A percentile compares a stretch with the other conserved stretches of the same genome.
These are phyloP conservation scores for Platanthera guangdongensis DNA, from an alignment of 106 monocot species.

Conservation along the genomic window DNA sequence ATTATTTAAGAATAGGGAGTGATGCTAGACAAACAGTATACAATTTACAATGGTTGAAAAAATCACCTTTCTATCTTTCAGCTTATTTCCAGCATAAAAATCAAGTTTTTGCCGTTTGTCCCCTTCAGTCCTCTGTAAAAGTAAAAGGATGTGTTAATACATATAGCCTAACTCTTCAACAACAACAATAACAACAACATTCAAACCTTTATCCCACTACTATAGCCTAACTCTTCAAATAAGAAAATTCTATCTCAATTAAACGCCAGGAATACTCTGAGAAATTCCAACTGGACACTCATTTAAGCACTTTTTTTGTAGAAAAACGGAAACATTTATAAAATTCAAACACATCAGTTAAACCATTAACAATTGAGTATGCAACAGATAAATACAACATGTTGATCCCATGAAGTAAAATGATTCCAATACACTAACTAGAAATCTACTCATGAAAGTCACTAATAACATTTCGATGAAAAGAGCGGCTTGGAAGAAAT, in stretches of 20 bases:
- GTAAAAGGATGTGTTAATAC: too few species aligned
- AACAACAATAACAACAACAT: too few species aligned
- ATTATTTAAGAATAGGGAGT: background rate
- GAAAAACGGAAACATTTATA: background rate
- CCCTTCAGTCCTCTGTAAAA: slow-evolving; percentile 59
- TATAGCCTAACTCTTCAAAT: background rate
- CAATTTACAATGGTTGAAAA: background rate
- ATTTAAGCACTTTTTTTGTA: background rate
- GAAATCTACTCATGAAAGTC: too few species aligned
- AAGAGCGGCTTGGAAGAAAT: too few species aligned
- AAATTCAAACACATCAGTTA: too few species aligned
- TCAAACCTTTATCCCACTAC: too few species aligned
- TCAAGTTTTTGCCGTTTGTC: slow-evolving; percentile 60
- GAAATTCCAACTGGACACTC: background rate
- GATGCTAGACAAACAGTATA: background rate
- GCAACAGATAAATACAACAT: too few species aligned
- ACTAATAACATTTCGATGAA: too few species aligned
- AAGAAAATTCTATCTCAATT: background rate
- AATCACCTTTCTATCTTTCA: slow-evolving; percentile 73
- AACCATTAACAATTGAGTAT: too few species aligned
- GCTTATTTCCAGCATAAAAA: slow-evolving; percentile 43
- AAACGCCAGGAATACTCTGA: background rate
- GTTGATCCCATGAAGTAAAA: too few species aligned
- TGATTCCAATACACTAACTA: too few species aligned
- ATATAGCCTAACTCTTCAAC: background rate